A percentile compares a stretch with the other conserved stretches of the same genome.
Conservation (phyloP, 306 rosid species). For the Cucumis melo region DNA sequence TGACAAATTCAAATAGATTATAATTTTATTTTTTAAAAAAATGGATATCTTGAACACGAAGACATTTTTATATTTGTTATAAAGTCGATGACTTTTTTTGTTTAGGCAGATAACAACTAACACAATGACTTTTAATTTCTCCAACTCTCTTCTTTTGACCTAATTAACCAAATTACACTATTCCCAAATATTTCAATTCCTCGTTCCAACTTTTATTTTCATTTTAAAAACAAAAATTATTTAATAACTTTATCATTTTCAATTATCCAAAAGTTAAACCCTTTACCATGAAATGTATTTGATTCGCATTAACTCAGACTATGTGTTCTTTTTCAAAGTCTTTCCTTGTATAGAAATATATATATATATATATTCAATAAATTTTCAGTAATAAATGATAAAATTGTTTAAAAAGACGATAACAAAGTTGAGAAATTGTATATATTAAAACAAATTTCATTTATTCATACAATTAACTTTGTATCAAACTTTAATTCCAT, state of each 20-base stretch:
- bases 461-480: no score
- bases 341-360: background rate
- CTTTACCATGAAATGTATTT: background rate
- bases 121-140: constrained; percentile 3
- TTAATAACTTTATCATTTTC: no score
- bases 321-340: background rate
- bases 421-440: no score
- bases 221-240: background rate
- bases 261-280: background rate
- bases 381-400: no score
- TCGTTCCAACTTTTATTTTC: background rate
- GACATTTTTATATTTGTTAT: background rate
- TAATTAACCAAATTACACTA: background rate
- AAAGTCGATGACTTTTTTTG: constrained; percentile 8
- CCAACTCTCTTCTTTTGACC: background rate
- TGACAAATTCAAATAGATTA: no score
- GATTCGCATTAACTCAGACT: background rate
- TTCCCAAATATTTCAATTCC: background rate
- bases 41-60: constrained; percentile 1
- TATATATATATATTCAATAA: no score
- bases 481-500: no score
- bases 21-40: background rate
- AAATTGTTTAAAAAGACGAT: no score
- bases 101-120: constrained; percentile 11
- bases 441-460: no score